Evolutionary conservation across 169 alveolate species (phyloP).

Genomic region (Plasmodium chabaudi): DNA sequence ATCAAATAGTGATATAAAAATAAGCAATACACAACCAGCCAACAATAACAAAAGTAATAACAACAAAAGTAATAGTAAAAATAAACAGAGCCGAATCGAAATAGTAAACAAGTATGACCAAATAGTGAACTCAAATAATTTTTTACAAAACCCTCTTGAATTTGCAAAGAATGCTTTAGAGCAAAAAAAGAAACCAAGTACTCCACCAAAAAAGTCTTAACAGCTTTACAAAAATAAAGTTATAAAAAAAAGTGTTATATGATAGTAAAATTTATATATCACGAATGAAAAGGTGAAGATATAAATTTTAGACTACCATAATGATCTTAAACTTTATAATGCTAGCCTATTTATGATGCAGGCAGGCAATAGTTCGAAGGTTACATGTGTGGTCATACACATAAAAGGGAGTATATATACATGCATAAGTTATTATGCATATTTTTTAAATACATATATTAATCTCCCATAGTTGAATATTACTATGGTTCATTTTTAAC

Average conservation of each 20-base stretch:
- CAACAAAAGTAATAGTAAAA: no score
- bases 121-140: slow-evolving; percentile 17
- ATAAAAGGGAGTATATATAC: not conserved
- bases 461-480: not conserved
- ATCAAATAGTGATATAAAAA: not conserved
- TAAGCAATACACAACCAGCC: not conserved
- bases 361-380: no score
- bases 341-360: no score
- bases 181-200: not conserved
- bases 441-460: not conserved
- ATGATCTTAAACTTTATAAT: no score
- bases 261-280: no score
- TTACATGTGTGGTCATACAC: not conserved
- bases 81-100: slow-evolving; percentile 12
- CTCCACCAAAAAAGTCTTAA: not conserved
- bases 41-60: no score
- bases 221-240: not conserved
- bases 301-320: no score
- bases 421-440: not conserved
- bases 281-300: no score
- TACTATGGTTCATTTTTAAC: no score
- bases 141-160: slow-evolving; percentile 64
- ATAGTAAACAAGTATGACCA: slow-evolving; percentile 55
- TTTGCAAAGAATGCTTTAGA: slow-evolving; percentile 39
- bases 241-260: not conserved